Conservation (phyloP, 225 moss, liverwort and hornwort genomes). For the Neckera pumila region DNA sequence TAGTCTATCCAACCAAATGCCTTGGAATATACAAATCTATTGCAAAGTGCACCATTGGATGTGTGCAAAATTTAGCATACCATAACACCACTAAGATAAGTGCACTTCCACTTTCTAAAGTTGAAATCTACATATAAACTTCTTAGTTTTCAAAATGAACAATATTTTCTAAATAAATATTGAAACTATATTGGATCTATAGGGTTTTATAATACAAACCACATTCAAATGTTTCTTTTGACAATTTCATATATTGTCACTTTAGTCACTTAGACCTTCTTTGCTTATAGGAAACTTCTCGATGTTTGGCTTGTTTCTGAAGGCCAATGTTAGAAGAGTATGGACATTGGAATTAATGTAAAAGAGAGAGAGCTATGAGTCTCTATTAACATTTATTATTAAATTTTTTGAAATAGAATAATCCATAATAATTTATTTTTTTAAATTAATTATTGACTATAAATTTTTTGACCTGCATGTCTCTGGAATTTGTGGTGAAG, state of each 20-base stretch:
- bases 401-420: not conserved
- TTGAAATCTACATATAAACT: not conserved
- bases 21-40: not conserved
- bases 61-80: fast-evolving
- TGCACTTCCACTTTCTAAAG: not conserved
- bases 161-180: not conserved
- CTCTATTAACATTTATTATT: not conserved
- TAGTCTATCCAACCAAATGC: fast-evolving
- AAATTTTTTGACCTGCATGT: fast-evolving
- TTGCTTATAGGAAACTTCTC: not conserved
- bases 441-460: not conserved
- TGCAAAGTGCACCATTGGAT: not conserved
- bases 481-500: no score
- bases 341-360: not conserved
- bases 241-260: not conserved
- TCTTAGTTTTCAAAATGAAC: not conserved
- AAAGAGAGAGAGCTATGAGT: not conserved
- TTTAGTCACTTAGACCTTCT: not conserved
- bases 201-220: not conserved
- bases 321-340: no score
- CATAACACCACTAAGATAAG: not conserved
- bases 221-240: not conserved
- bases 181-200: not conserved
- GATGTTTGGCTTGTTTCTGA: not conserved
- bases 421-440: fast-evolving